Base-by-base conservation (phyloP, 176 grass and related monocot species). In the Typha latifolia region DNA sequence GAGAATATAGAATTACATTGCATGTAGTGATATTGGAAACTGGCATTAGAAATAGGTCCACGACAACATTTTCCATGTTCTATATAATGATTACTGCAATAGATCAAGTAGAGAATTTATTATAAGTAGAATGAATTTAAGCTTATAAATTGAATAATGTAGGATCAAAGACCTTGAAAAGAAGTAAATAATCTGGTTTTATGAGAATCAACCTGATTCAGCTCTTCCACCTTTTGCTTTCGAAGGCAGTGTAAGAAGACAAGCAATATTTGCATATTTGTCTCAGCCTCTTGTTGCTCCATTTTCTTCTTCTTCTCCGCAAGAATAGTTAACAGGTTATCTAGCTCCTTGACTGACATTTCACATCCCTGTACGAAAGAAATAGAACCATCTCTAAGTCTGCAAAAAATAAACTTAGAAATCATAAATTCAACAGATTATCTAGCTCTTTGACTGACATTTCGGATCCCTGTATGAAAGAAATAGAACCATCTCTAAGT, bases 251-350 rank as follows among this genome's bases (percentile, higher is more conserved):
- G 94, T 78, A 99, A 78, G 77, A 99, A 99, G 49, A 87, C 86
- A 32, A 87, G 80, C 68, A 99, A 69, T 87, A 99, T 99, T 85
- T 99, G 94, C 94, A 99, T 99, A 76, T 99, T 99, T 61, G 89
- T 93, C 76, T 99, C 94, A 0, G 94, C 88, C 66, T 93, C 94
- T 79, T 99, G 89, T 62, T 93, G 94, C 71, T 93, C 94, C 81
- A 99, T 93, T 81, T 99, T 88, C 64, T 81, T 74, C 76, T 93
- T 99, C 77, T 93, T 99, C 37, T 99, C 94, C 62, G 86, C 49
- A 77, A 99, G 91, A 66, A 99, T 72, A 31, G 70, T 87, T 75
- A 99, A 80, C 61, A 99, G 79, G 68, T 62, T 80, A 67, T 93
- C 94, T 74, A 99, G 69, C 53, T 99, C 89, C 71, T 93, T 99